phyloP scores from a whole-genome alignment of 2,329 filamentous ascomycete genomes.

The Fusarium algeriense region DNA sequence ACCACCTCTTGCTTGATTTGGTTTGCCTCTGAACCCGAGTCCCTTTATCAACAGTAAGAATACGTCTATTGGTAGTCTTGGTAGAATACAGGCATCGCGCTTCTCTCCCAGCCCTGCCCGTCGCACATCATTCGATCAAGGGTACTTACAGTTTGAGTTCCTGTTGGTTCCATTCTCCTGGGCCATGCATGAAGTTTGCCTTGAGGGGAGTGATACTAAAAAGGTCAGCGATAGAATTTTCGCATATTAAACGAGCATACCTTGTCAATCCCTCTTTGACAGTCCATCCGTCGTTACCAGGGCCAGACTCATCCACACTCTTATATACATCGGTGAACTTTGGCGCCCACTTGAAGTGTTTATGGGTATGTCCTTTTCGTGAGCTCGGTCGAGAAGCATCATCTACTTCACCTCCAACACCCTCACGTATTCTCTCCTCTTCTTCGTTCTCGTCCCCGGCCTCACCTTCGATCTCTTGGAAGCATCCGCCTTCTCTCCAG shows the following conservation, averaged over 20 bases:
- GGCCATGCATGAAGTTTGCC: slow-evolving; percentile 89
- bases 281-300: slow-evolving; percentile 93
- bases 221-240: slow-evolving; percentile 11
- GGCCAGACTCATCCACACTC: slow-evolving; percentile 81
- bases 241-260: slow-evolving; percentile 59
- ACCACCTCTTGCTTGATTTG: slow-evolving; percentile 33
- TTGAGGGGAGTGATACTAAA: slow-evolving; percentile 86
- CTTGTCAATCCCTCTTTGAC: slow-evolving; percentile 90
- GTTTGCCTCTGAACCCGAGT: slow-evolving; percentile 39
- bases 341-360: slow-evolving; percentile 95
- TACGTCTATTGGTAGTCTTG: slow-evolving; percentile 50
- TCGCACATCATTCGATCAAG: slow-evolving; percentile 29
- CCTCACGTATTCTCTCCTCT: slow-evolving; percentile 79
- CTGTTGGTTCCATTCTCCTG: slow-evolving; percentile 70
- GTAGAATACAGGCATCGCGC: slow-evolving; percentile 49
- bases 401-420: slow-evolving; percentile 64
- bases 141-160: slow-evolving; percentile 87
- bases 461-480: slow-evolving; percentile 80
- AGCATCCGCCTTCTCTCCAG: slow-evolving; percentile 88
- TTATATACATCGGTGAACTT: slow-evolving; percentile 87
- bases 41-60: slow-evolving; percentile 53
- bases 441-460: slow-evolving; percentile 74
- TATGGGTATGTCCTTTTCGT: slow-evolving; percentile 72
- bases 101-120: slow-evolving; percentile 32
- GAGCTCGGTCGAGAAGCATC: slow-evolving; percentile 47